Evolutionary conservation across 1,284 basidiomycete species (phyloP).

Genomic region (Apiotrichum gamsii): DNA sequence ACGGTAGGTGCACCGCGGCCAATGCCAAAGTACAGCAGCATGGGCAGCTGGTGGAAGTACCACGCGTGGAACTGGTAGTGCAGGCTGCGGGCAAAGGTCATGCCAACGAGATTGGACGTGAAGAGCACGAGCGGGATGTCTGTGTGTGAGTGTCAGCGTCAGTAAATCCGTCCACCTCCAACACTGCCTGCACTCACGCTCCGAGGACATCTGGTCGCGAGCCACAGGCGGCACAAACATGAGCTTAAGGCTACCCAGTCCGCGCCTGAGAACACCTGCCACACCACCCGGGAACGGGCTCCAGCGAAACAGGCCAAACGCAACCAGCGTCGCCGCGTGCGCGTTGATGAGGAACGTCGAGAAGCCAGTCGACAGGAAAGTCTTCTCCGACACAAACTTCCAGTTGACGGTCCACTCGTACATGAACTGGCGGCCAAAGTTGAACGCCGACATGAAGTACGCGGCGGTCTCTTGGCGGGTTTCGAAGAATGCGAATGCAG

Average conservation of each 20-base stretch:
- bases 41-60: constrained; percentile 91
- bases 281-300: constrained; percentile 60
- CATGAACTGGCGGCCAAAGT: constrained; percentile 80
- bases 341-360: constrained; percentile 60
- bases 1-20: constrained; percentile 19
- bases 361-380: constrained; percentile 63
- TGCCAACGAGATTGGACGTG: constrained; percentile 87
- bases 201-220: constrained; percentile 10
- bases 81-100: constrained; percentile 86
- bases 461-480: constrained; percentile 31
- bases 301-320: constrained; percentile 70
- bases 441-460: constrained; percentile 75
- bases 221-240: constrained; percentile 14
- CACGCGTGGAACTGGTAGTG: constrained; percentile 99
- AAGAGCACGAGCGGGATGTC: constrained; percentile 76
- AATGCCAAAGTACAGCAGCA: constrained; percentile 53
- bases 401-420: constrained; percentile 99
- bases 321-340: constrained; percentile 58
- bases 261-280: constrained; percentile 54
- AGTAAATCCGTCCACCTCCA: too few relatives aligned
- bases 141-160: constrained; percentile 41
- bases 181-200: constrained; percentile 35
- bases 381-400: constrained; percentile 71
- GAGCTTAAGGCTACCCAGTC: constrained; percentile 45
- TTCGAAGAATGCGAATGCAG: constrained; percentile 61